Evolutionary conservation across 2,329 filamentous ascomycete genomes (phyloP).

Genomic region (Magnaporthales sp.): DNA sequence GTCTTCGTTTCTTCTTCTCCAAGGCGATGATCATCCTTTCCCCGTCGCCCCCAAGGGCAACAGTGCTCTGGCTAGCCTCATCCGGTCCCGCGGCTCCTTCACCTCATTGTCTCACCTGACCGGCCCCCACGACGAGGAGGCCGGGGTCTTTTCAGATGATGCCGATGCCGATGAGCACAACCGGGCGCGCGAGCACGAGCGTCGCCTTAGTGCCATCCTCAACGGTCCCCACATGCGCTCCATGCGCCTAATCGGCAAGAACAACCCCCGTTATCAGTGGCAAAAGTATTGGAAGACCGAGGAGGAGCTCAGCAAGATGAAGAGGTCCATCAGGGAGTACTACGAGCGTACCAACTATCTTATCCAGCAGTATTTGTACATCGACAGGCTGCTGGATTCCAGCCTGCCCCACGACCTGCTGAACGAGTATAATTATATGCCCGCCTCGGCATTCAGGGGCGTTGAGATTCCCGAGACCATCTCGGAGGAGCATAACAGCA

Average conservation of each 20-base stretch:
- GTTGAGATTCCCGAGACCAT: slow-evolving; percentile 65
- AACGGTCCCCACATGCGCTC: slow-evolving; percentile 68
- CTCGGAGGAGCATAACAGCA: slow-evolving; percentile 48
- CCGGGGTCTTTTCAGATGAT: neutral
- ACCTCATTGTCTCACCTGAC: slow-evolving; percentile 10
- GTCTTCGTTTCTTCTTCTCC: slow-evolving; percentile 19
- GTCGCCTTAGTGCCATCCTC: slow-evolving; percentile 49
- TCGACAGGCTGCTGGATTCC: slow-evolving; percentile 83
- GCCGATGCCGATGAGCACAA: slow-evolving; percentile 31
- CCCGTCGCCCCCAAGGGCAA: slow-evolving; percentile 38
- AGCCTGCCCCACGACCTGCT: slow-evolving; percentile 86
- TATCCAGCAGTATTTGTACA: slow-evolving; percentile 87
- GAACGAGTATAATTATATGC: slow-evolving; percentile 72
- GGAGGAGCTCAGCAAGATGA: slow-evolving; percentile 62
- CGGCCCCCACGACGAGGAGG: slow-evolving; percentile 14
- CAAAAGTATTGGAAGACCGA: slow-evolving; percentile 79
- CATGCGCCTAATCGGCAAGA: slow-evolving; percentile 81
- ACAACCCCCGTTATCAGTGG: slow-evolving; percentile 79
- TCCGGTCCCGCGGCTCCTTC: slow-evolving; percentile 37
- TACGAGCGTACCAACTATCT: slow-evolving; percentile 85
- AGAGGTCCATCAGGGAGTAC: slow-evolving; percentile 63
- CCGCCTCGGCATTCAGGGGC: slow-evolving; percentile 42
- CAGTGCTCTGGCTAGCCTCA: slow-evolving; percentile 24
- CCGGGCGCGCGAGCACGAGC: slow-evolving; percentile 42
- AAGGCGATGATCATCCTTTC: slow-evolving; percentile 39